Conservation (phyloP, 1,139 yeast species). For the Geotrichum klebahnii region DNA sequence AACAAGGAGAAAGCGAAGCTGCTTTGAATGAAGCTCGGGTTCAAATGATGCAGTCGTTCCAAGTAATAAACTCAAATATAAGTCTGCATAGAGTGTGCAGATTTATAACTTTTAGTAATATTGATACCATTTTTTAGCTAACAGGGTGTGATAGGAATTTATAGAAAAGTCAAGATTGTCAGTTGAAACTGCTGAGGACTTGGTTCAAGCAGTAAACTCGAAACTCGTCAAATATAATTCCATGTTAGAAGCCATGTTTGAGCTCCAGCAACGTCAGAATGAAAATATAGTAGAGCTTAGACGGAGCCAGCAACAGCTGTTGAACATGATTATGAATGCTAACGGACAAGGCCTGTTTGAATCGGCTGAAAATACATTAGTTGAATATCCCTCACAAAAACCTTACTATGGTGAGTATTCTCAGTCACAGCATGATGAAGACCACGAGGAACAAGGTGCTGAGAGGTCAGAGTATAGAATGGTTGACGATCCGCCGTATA, state of each 20-base stretch:
- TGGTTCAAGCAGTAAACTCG: neutral
- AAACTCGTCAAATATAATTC: conserved; percentile 1
- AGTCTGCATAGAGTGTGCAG: too few relatives aligned
- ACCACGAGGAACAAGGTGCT: too few relatives aligned
- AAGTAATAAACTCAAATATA: too few relatives aligned
- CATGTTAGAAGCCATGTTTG: neutral
- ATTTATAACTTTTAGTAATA: too few relatives aligned
- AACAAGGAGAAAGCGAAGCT: neutral
- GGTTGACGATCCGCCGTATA: neutral
- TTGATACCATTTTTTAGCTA: too few relatives aligned
- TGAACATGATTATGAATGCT: neutral
- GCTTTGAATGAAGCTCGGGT: neutral
- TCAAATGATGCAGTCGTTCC: neutral
- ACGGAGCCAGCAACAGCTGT: neutral
- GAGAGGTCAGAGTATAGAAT: too few relatives aligned
- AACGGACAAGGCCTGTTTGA: neutral
- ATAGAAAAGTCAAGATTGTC: neutral
- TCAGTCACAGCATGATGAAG: neutral
- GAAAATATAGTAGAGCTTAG: neutral
- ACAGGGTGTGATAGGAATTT: too few relatives aligned
- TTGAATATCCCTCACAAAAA: too few relatives aligned
- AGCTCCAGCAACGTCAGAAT: conserved; percentile 1
- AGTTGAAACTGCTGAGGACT: neutral
- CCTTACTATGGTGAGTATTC: too few relatives aligned
- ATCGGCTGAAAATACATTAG: neutral